Evolutionary conservation across 1,139 yeast species (phyloP).

Genomic region (Barnettozyma hawaiiensis): DNA sequence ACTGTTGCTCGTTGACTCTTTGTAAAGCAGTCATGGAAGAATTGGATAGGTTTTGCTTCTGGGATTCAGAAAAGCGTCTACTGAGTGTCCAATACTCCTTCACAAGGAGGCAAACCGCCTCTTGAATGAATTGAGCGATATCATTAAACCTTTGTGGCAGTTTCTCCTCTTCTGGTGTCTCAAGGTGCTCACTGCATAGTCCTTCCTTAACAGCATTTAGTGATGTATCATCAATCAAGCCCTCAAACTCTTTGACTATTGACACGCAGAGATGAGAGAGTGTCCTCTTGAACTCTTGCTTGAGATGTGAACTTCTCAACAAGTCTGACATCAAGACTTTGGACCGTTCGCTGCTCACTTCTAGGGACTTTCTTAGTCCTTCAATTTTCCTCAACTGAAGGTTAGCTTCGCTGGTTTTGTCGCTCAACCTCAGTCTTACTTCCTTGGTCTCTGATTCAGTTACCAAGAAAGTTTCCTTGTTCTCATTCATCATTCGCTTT

Average conservation of each 20-base stretch:
- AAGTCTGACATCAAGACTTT: conserved; percentile 13
- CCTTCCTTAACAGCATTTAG: conserved; percentile 9
- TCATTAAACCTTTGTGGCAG: conserved; percentile 12
- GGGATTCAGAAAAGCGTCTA: conserved; percentile 8
- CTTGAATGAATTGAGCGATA: conserved; percentile 14
- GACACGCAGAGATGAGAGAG: conserved; percentile 7
- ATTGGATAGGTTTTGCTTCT: conserved; percentile 8
- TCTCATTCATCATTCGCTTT: background rate
- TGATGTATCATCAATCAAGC: conserved; percentile 17
- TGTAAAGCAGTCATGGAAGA: conserved; percentile 11
- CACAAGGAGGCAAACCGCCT: conserved; percentile 14
- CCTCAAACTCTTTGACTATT: conserved; percentile 14
- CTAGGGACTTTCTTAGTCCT: conserved; percentile 2
- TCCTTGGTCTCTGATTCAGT: conserved; percentile 8
- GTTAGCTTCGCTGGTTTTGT: conserved; percentile 7
- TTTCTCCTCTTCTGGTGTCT: conserved; percentile 4
- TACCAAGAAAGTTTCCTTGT: background rate
- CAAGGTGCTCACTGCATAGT: conserved; percentile 2
- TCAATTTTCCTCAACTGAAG: conserved; percentile 8
- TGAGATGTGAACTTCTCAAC: conserved; percentile 7
- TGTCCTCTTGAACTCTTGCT: conserved; percentile 14
- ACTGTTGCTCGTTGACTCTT: conserved; percentile 10
- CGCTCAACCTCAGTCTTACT: conserved; percentile 13
- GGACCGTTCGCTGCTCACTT: conserved; percentile 6
- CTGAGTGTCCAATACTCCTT: conserved; percentile 14